Conservation (phyloP, 2,329 filamentous ascomycete genomes). For the Aspergillus chevalieri region DNA sequence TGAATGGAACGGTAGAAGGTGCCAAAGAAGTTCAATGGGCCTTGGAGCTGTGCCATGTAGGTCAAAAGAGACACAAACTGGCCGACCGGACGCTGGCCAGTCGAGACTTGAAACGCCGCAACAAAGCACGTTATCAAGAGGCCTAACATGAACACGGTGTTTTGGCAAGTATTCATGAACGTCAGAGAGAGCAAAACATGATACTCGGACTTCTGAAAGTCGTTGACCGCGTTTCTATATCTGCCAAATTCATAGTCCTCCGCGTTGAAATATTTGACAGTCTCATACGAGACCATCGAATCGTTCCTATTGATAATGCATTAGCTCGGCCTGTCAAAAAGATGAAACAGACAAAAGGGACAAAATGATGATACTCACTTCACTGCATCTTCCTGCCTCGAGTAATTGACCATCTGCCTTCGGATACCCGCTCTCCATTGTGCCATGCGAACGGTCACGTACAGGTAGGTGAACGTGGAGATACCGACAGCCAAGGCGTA, state of each 20-base stretch:
- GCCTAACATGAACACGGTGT: conserved; percentile 71
- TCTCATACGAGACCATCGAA: conserved; percentile 97
- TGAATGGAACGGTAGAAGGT: conserved; percentile 96
- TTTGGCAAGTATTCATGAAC: conserved; percentile 74
- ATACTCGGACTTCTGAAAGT: conserved; percentile 69
- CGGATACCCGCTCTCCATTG: conserved; percentile 86
- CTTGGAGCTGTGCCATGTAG: conserved; percentile 74
- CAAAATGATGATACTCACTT: conserved; percentile 51
- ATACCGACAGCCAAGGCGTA: conserved; percentile 86
- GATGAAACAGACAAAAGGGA: background rate
- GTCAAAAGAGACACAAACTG: conserved; percentile 68
- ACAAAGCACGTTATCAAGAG: conserved; percentile 66
- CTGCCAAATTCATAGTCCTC: conserved; percentile 71
- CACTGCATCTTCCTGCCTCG: conserved; percentile 90
- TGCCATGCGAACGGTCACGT: conserved; percentile 92
- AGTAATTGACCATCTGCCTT: conserved; percentile 89
- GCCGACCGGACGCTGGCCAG: conserved; percentile 58
- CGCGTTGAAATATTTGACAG: conserved; percentile 85
- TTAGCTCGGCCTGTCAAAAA: background rate
- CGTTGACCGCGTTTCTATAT: conserved; percentile 63
- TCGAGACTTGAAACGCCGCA: conserved; percentile 69
- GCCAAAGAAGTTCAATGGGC: conserved; percentile 79
- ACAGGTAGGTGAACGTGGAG: conserved; percentile 92
- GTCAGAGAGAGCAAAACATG: conserved; percentile 71
- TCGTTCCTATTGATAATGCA: conserved; percentile 58